These are phyloP conservation scores for Wallacemonas sp. DNA, from an alignment of 208 protist species.

Conservation along the genomic window DNA sequence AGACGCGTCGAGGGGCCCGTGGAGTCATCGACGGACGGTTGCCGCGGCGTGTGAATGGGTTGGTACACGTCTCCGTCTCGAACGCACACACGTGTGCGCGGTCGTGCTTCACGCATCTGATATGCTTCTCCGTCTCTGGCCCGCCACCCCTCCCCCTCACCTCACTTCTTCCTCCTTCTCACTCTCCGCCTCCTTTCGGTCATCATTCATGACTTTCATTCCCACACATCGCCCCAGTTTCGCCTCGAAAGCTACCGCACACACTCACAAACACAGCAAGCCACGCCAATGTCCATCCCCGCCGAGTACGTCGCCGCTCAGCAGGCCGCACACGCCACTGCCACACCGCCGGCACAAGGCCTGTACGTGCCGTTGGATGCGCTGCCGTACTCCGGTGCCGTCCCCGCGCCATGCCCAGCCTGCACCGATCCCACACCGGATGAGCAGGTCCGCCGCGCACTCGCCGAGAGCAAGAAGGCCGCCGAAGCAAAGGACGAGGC, in stretches of 20 bases:
- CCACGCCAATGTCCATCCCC: neutral
- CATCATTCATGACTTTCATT: neutral
- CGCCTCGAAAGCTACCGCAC: neutral
- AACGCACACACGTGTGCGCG: no score
- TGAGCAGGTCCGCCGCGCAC: conserved; percentile 45
- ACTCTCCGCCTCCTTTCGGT: neutral
- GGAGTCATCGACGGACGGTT: no score
- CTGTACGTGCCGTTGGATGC: conserved; percentile 39
- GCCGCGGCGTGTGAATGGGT: no score
- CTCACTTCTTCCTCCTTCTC: conserved; percentile 1
- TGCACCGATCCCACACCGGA: conserved; percentile 74
- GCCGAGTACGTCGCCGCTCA: conserved; percentile 1
- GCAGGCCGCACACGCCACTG: neutral
- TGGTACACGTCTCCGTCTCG: no score
- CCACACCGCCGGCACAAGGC: neutral
- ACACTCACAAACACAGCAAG: neutral
- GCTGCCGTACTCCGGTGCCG: conserved; percentile 47
- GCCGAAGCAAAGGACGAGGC: conserved; percentile 19
- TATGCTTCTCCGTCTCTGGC: no score
- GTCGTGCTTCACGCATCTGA: no score
- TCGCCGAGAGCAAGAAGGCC: conserved; percentile 27
- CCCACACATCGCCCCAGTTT: neutral
- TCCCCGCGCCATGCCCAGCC: conserved; percentile 44
- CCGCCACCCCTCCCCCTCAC: no score
- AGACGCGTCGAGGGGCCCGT: no score